Evolutionary conservation across 257 asterid species (phyloP), one percentile per base, ranked within the genome.

Genomic region (Salvia miltiorrhiza): DNA sequence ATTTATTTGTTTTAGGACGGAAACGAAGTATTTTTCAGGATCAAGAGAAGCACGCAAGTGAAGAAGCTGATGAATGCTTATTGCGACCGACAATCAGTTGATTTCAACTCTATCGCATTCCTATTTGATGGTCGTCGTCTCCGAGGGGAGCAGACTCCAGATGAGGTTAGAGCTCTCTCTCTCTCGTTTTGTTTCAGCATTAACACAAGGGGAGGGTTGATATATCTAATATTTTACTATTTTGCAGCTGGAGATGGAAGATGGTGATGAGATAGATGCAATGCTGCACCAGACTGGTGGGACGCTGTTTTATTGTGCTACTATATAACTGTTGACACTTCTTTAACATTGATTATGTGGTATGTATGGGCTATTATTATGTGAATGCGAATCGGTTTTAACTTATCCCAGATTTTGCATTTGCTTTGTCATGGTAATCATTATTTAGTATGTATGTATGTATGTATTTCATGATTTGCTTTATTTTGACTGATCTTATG

Each of bases 61-160:
- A 81, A 83, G 83, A 90, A 84, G 63, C 89, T 90, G 32, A 90
- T 90, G 97, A 82, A 72, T 61, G 90, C 95, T 21, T 87, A 90
- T 23, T 90, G 93, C 26, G 90, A 90, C 40, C 77, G 89, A 1
- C 91, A 78, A 32, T 84, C 91, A 0, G 83, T 84, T 53, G 93
- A 85, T 41, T 14, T 82, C 67, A 83, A 43, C n/a, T 81, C 89
- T 2, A 79, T 84, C 41, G 89, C 87, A 0, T 90, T 90, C 77
- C 69, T 86, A 32, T 88, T 84, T 67, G 91, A 87, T 63, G 97
- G 88, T 0, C 81, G 84, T 54, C 87, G 81, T 28, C 86, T 82
- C 58, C 75, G 82, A 0, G 81, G 56, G 6, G 86, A 82, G 71
- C 87, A 84, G 73, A 79, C 89, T n/a, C 89, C 85, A 0, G 85